Evolutionary conservation across 306 rosid genomes (phyloP), one percentile per base, ranked within the genome.

Genomic region (Medicago lupulina): DNA sequence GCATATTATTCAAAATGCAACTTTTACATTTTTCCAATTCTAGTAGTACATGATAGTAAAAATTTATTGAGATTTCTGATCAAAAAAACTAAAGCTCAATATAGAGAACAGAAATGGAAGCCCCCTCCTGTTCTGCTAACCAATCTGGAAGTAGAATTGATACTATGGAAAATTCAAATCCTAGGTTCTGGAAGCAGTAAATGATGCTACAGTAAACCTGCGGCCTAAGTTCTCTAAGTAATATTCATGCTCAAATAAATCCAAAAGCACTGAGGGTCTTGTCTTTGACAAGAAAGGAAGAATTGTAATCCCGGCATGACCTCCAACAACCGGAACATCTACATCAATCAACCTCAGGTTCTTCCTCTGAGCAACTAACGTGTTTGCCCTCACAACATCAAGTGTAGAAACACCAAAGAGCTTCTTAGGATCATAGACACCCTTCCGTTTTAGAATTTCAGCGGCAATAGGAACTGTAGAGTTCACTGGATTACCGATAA

Each of bases 321-420:
- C 99, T 0, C 99, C 99, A 2, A 92, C 80, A 65, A 96, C 98
- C 0, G 99, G 99, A 44, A 96, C 98, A 85, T 96, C 99, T 6
- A 96, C 99, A 75, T 96, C 99, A 16, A 96, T 96, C 87, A 96
- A 73, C 76, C 89, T 92, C 78, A 92, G 90, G 80, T 88, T 89
- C 90, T 96, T 96, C 85, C 71, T 90, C 86, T 90, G 91, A 51
- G 99, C 97, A 77, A 96, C 97, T 81, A 92, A 96, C 5, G 99
- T 96, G 91, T 96, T 96, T 39, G 99, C 99, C 82, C 99, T 88
- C 81, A 92, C 99, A 70, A 96, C 98, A 87, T 96, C 99, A 86
- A 96, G 85, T 9, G 99, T 96, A 15, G 92, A 78, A 57, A 96
- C 96, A 76, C 99, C 99, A 69, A 96, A 96, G 76, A 96, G 98